Evolutionary conservation across 352 stramenopile species (phyloP), one percentile per base, ranked within the genome.

Genomic region (Salisapilia sapeloensis): DNA sequence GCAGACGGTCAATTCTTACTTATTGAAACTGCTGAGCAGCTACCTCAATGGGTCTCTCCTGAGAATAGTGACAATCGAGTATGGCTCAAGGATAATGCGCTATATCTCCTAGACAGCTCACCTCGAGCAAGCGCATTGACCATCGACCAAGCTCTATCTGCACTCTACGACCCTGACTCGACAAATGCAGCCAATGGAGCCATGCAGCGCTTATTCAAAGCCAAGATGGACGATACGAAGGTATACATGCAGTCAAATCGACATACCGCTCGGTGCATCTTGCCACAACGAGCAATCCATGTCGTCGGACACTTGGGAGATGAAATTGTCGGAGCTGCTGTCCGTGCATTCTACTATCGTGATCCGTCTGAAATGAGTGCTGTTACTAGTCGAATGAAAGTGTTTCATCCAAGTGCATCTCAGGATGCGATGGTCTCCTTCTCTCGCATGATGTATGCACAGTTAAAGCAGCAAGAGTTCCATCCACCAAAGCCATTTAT

Each of bases 391-490:
- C 58, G 60, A 7, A 87, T 90, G 75, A 26, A 41, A 3, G 34
- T 26, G 1, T 81, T 90, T 24, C 34, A 56, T 13, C 50, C 61
- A 1, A 14, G 14, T 15, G 39, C 21, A 17, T 9, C 2, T 3
- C 22, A 40, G 24, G 9, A 5, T 1, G 15, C 6, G 12, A 50
- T 56, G 34, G 53, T 87, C 19, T 54, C 56, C 11, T 82, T 90
- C 28, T 77, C 75, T n/a, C 61, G 69, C 33, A 76, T 65, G 15
- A 81, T 82, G 56, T 90, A 78, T 33, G 75, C 75, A 15, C 66
- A 87, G 48, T 46, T 87, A 18, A 82, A 75, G 45, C 66, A 84
- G 37, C 75, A 90, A 42, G 38, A 59, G 15, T 84, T 87, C 34
- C 62, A 54, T 33, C 44, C 69, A 5, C 75, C 71, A 0, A 75